These are phyloP conservation scores for Colletotrichum neosansevieriae DNA, from an alignment of 2,329 filamentous ascomycete species.

Conservation along the genomic window DNA sequence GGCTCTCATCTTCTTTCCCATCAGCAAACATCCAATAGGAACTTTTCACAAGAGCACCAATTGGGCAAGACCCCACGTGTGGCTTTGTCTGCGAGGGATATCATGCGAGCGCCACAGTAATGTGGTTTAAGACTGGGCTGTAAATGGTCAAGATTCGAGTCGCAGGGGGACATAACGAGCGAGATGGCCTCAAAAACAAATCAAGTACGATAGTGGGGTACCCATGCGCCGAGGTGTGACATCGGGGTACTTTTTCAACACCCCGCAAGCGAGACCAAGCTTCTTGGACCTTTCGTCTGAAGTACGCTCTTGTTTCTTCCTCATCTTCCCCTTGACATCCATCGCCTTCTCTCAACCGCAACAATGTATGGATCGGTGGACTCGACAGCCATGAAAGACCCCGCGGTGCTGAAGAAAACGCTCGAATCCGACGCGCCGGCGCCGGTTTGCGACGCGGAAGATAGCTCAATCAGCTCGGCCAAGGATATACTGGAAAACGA, in stretches of 20 bases:
- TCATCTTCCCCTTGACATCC: not conserved
- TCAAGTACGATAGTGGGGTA: slow-evolving; percentile 10
- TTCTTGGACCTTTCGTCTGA: slow-evolving; percentile 25
- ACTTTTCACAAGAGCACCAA: too few relatives aligned
- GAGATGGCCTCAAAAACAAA: slow-evolving; percentile 17
- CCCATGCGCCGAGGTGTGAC: not conserved
- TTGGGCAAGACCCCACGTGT: not conserved
- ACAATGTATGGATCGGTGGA: slow-evolving; percentile 5
- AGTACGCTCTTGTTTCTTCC: not conserved
- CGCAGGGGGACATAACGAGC: not conserved
- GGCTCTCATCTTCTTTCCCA: not conserved
- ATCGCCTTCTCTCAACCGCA: too few relatives aligned
- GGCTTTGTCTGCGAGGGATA: not conserved
- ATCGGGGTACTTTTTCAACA: not conserved
- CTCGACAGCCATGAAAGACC: slow-evolving; percentile 9
- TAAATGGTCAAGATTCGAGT: not conserved
- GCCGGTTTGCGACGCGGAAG: slow-evolving; percentile 11
- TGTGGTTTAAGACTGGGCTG: not conserved
- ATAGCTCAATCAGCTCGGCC: slow-evolving; percentile 38
- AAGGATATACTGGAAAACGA: slow-evolving; percentile 68
- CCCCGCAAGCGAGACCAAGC: not conserved
- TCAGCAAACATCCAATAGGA: slow-evolving; percentile 10
- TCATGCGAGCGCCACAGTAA: not conserved
- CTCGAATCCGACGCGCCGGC: slow-evolving; percentile 20
- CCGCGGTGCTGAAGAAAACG: slow-evolving; percentile 22